Base-by-base conservation (phyloP, 1,284 basidiomycete species). In the Gastroboletus turbinatus region DNA sequence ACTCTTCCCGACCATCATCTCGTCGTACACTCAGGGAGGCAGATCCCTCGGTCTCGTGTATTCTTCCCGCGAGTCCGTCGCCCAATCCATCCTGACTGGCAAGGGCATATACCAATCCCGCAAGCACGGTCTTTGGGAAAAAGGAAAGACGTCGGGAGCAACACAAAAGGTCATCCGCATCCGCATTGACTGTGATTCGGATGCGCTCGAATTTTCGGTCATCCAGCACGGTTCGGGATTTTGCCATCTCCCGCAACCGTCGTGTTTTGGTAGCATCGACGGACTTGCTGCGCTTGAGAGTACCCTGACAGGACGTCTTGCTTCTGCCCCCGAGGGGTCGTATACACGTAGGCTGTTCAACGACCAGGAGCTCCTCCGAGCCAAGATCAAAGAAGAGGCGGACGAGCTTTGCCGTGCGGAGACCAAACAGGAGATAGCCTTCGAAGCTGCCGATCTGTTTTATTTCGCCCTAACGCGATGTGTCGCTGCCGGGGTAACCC, bases 311-410 rank as follows among this genome's bases (percentile, higher is more conserved):
- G 82, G 87, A 4, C 84, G 97, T 44, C 77, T 91, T 50, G 75
- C 76, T 43, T 82, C 82, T 27, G 94, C 96, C 0, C 96, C 95
- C 0, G 85, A 89, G 59, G 96, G 93, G 1, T 95, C 92, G 9
- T 99, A 99, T 75, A 99, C 97, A 14, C 87, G 84, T 53, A 79
- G 94, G 45, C 76, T 99, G 25, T 98, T 99, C 73, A 81, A 82
- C 55, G 94, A 98, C 66, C 76, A 88, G 11, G 82, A 83, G 47
- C 80, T 99, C 21, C 80, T 99, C 44, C 83, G 82, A 50, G 88
- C 95, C 50, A 99, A 99, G 78, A 94, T 99, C 59, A 94, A 92
- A 85, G 97, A 99, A 73, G 97, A 99, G 73, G 97, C 97, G 0
- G 93, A 96, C 66, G 97, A 99, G 73, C 82, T 99, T 14, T 96